A percentile compares a stretch with the other conserved stretches of the same genome.
phyloP scores from a whole-genome alignment of 2,329 filamentous ascomycete genomes.

The Cytospora mali region DNA sequence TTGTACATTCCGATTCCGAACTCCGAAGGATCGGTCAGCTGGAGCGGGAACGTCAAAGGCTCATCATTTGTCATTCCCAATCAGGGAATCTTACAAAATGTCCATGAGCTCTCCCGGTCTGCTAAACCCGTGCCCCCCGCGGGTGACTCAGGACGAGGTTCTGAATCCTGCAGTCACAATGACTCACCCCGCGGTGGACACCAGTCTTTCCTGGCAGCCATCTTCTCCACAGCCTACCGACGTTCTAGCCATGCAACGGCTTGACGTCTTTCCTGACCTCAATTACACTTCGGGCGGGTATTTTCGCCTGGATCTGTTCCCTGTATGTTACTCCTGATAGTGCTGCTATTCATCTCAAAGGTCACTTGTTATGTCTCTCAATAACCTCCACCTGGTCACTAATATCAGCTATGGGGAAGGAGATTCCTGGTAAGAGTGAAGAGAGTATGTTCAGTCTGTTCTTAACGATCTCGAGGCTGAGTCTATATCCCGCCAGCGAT shows the following conservation, averaged over 20 bases:
- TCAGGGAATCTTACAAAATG: conserved; percentile 3
- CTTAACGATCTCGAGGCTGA: too few species aligned
- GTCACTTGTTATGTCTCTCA: conserved; percentile 1
- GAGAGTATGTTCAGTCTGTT: neutral
- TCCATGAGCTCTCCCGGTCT: neutral
- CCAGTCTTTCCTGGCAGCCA: neutral
- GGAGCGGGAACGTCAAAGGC: neutral
- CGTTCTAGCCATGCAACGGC: neutral
- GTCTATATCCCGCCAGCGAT: neutral
- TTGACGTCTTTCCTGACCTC: neutral
- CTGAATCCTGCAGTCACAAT: conserved; percentile 10
- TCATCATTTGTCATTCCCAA: conserved; percentile 7
- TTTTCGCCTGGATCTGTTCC: neutral
- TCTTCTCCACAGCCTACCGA: neutral
- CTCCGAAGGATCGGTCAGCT: conserved; percentile 25
- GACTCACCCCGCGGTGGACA: conserved; percentile 24
- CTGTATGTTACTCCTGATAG: conserved; percentile 6
- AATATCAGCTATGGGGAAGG: neutral
- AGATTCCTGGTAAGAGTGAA: neutral
- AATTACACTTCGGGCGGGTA: neutral
- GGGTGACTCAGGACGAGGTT: conserved; percentile 26
- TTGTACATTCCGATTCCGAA: too few species aligned
- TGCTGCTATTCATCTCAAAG: conserved; percentile 3
- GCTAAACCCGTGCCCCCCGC: conserved; percentile 1
- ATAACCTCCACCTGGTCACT: neutral